Evolutionary conservation across 768 basidiomycete species (phyloP), one percentile per base, ranked within the genome.

Genomic region (Lentinus tigrinus): DNA sequence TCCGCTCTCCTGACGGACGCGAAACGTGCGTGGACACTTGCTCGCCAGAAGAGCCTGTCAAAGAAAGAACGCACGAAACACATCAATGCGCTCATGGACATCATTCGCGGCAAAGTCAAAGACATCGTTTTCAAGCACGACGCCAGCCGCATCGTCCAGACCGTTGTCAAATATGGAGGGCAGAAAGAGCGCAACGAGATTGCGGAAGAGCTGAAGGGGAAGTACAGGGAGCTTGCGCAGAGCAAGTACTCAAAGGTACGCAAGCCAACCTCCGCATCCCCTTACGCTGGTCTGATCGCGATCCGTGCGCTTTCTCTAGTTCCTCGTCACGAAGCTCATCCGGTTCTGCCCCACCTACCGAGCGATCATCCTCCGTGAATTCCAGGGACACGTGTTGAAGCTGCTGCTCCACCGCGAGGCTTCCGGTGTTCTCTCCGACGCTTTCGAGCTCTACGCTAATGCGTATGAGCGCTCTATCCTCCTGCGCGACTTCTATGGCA

Each of bases 61-160:
- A 74, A 85, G 21, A 72, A 82, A 24, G 89, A 95, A 65, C 84
- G 94, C 23, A 84, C 87, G 62, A 84, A 85, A 64, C 85, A 93
- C 48, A 77, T 96, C 57, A 76, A 80, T 46, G 81, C 84, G 26
- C 80, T 98, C 9, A 91, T 93, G 84, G 74, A 77, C 28, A 79
- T 88, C 44, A 85, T 94, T 21, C 83, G 88, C 21, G 93, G 93
- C 4, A 85, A 86, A 63, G 85, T 96, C 43, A 86, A 87, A 58
- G 93, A 95, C 31, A 85, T 96, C 37, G 88, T 91, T 2, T 82
- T 92, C 69, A 96, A 95, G 72, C 95, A 96, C 66, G 93, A 96
- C 71, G 93, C 93, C 8, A 93, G 92, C 66, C 83, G 88, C 62
- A 93, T 93, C 59, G 83, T 91, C 21, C 89, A 91, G 70, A 89